Base-by-base conservation (phyloP, 2,329 filamentous ascomycete genomes). In the Stylonectria norvegica region DNA sequence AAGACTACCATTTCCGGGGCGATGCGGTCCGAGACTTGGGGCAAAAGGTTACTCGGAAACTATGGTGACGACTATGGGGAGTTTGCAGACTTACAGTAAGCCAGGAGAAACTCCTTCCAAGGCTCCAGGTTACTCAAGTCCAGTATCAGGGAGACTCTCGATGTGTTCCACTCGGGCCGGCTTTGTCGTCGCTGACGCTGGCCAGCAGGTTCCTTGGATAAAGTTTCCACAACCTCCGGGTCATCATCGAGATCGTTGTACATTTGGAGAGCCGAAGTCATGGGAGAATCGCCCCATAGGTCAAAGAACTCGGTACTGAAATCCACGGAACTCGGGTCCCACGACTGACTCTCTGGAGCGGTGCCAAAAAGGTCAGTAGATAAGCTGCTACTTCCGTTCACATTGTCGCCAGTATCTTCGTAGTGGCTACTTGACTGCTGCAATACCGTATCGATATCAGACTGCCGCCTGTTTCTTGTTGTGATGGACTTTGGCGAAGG, bases 1-100 rank as follows among this genome's bases (percentile, higher is more conserved):
- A 55, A 34, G 10, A 44, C 40, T 0, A 53, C 43, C 53, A 58
- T 56, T 10, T 57, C 47, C 3, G 46, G 45, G 12, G 55, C 47
- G n/a, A 58, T 51, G 5, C 43, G 22, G 5, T 55, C 34, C 0
- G 43, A 58, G 23, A 56, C 56, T 58, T 23, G 19, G 35, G 30
- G 36, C 5, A 23, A 16, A 3, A 11, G 18, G n/a, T 16, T 9
- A 16, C 2, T 5, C 11, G 18, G 11, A 19, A 10, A 15, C 14
- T 9, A n/a, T n/a, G 27, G 14, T 30, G 14, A 6, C 6, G 8
- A 10, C 6, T 6, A 30, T 6, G 9, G 9, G 15, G 12, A 5
- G 8, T 4, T 14, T 19, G 4, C 16, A n/a, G 16, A 42, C 48
- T 39, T 39, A 46, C 50, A 53, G 19, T 47, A 48, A 14, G 42